A percentile compares a stretch with the other conserved stretches of the same genome.
Conservation (phyloP, 805 yeast genomes). For the Kazachstania viticola region DNA sequence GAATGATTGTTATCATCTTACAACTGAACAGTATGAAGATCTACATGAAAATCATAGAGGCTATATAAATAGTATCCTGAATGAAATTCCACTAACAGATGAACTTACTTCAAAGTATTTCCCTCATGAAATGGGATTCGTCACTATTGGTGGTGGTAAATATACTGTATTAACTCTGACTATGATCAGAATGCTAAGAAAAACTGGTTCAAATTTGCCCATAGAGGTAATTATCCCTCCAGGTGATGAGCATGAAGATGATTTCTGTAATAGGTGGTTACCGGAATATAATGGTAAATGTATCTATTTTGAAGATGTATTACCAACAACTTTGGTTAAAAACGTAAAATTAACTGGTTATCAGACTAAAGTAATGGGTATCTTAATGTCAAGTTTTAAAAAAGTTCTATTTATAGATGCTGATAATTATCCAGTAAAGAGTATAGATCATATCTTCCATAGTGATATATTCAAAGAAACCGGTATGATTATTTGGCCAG, state of each 20-base stretch:
- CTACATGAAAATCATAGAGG: not conserved
- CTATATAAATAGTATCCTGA: not conserved
- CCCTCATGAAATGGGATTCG: too few species aligned
- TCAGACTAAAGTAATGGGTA: constrained; percentile 60
- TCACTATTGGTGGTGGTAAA: constrained; percentile 62
- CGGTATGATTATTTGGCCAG: constrained; percentile 67
- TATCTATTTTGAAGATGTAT: constrained; percentile 37
- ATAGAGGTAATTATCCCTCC: constrained; percentile 72
- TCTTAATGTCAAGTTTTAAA: constrained; percentile 62
- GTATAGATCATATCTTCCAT: constrained; percentile 49
- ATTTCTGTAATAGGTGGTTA: constrained; percentile 52
- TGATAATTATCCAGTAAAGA: constrained; percentile 59
- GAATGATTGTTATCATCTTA: not conserved
- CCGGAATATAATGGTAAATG: constrained; percentile 57
- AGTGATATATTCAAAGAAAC: constrained; percentile 35
- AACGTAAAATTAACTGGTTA: constrained; percentile 38
- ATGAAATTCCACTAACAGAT: too few species aligned
- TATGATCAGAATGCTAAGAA: constrained; percentile 44
- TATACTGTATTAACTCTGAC: constrained; percentile 53
- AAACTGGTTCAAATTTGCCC: constrained; percentile 57
- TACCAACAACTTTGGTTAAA: constrained; percentile 33
- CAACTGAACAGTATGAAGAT: not conserved
- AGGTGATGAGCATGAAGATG: constrained; percentile 28
- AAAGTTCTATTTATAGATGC: constrained; percentile 64
- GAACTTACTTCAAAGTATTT: too few species aligned